Percentiles rank a stretch among this genome's conserved stretches.
Evolutionary conservation across 768 basidiomycete species (phyloP).

Genomic region (Boletus insuetus): DNA sequence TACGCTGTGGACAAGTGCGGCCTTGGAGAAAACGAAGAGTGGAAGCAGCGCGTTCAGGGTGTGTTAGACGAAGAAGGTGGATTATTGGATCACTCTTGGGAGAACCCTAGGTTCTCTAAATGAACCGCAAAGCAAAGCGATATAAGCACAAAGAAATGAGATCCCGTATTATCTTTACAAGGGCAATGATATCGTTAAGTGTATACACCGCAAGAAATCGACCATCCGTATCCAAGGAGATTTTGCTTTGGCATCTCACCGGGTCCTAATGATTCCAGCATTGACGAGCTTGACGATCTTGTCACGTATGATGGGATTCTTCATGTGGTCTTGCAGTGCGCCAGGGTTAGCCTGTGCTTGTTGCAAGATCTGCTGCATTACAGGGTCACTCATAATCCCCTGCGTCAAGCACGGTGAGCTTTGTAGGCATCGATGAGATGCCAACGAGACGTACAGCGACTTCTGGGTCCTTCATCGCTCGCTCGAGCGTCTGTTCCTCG

Average conservation of each 20-base stretch:
- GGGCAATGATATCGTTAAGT: conserved; percentile 19
- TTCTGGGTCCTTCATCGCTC: conserved; percentile 98
- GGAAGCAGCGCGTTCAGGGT: conserved; percentile 39
- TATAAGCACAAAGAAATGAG: not conserved
- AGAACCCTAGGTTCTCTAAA: conserved; percentile 42
- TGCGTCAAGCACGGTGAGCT: conserved; percentile 30
- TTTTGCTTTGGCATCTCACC: conserved; percentile 38
- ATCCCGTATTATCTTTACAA: conserved; percentile 26
- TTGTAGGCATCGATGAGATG: not conserved
- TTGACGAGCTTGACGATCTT: conserved; percentile 91
- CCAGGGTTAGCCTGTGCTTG: conserved; percentile 89
- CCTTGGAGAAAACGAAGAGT: conserved; percentile 35
- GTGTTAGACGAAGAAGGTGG: conserved; percentile 41
- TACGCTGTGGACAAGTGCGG: conserved; percentile 47
- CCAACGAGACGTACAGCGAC: conserved; percentile 61
- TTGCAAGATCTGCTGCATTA: conserved; percentile 93
- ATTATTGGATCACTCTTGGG: conserved; percentile 71
- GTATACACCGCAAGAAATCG: conserved; percentile 17
- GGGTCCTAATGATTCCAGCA: conserved; percentile 90
- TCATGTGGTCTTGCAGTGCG: conserved; percentile 94
- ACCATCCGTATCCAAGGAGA: conserved; percentile 12
- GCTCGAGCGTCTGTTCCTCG: conserved; percentile 87
- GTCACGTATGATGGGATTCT: conserved; percentile 74
- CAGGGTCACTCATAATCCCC: conserved; percentile 84
- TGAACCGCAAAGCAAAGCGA: not conserved